Conservation (phyloP, 371 early-diverging fungal genomes). For the Coemansia sp. region DNA sequence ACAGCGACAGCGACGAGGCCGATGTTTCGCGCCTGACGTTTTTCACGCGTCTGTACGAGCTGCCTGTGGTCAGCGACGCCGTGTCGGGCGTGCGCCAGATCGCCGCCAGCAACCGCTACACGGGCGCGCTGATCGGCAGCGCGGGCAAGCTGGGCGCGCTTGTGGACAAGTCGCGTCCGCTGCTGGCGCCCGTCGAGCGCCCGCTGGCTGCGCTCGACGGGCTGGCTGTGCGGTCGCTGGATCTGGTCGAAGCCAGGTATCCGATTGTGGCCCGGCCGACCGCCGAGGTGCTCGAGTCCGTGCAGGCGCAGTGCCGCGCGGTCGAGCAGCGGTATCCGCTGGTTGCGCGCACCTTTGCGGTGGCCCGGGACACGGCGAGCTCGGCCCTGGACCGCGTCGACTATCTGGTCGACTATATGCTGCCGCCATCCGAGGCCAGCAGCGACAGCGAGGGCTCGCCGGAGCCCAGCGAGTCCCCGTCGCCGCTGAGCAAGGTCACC, state of each 20-base stretch:
- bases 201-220: conserved; percentile 60
- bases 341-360: conserved; percentile 52
- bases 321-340: conserved; percentile 47
- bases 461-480: background rate
- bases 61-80: conserved; percentile 64
- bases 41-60: conserved; percentile 57
- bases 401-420: conserved; percentile 48
- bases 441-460: background rate
- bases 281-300: conserved; percentile 57
- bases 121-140: conserved; percentile 36
- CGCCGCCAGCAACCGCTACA: conserved; percentile 58
- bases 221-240: conserved; percentile 64
- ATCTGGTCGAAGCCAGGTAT: conserved; percentile 60
- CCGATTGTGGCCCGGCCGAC: conserved; percentile 65
- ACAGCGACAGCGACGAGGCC: conserved; percentile 26
- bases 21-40: conserved; percentile 38
- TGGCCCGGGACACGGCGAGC: conserved; percentile 54
- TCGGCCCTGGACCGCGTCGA: conserved; percentile 53
- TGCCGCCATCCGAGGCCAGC: conserved; percentile 26
- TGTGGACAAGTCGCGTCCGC: conserved; percentile 50
- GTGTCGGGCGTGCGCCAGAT: conserved; percentile 56
- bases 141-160: conserved; percentile 54
- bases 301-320: conserved; percentile 52
- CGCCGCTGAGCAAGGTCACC: conserved; percentile 44
- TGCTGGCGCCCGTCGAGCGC: conserved; percentile 53